phyloP scores from a whole-genome alignment of 2,329 filamentous ascomycete genomes.

The Cercospora citrullina region DNA sequence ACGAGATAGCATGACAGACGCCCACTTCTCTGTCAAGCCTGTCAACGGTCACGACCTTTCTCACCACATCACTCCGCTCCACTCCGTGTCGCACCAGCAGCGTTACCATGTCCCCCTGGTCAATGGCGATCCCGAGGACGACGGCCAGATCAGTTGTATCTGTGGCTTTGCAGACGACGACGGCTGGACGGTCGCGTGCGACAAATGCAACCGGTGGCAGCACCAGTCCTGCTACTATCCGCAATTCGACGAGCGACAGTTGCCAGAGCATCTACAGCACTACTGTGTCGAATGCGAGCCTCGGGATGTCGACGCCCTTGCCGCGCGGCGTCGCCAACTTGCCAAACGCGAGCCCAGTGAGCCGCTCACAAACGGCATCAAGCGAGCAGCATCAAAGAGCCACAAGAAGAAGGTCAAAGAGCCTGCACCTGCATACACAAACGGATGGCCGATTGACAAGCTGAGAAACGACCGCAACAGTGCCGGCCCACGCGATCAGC shows the following conservation, averaged over 20 bases:
- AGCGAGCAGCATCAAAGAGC: constrained; percentile 73
- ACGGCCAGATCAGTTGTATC: constrained; percentile 97
- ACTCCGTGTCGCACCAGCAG: constrained; percentile 29
- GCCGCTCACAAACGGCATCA: constrained; percentile 61
- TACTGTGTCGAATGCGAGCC: constrained; percentile 88
- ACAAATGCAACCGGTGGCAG: constrained; percentile 95
- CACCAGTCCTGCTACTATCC: constrained; percentile 97
- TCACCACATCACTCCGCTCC: constrained; percentile 30
- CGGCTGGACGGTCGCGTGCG: constrained; percentile 95
- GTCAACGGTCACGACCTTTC: constrained; percentile 35
- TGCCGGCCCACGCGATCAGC: constrained; percentile 52
- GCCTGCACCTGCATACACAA: constrained; percentile 57
- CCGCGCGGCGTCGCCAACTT: constrained; percentile 59
- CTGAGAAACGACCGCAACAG: constrained; percentile 58
- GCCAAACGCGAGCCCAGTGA: constrained; percentile 46
- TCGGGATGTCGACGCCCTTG: constrained; percentile 68
- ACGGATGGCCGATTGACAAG: constrained; percentile 62
- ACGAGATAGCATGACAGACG: constrained; percentile 44
- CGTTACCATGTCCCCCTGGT: constrained; percentile 27
- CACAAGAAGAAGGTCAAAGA: constrained; percentile 89
- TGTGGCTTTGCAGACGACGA: constrained; percentile 93
- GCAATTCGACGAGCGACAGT: constrained; percentile 59
- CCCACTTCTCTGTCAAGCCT: constrained; percentile 36
- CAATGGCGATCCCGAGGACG: constrained; percentile 63
- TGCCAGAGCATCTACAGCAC: constrained; percentile 65